Conservation (phyloP, 257 asterid species). For the Scutellaria barbata region DNA sequence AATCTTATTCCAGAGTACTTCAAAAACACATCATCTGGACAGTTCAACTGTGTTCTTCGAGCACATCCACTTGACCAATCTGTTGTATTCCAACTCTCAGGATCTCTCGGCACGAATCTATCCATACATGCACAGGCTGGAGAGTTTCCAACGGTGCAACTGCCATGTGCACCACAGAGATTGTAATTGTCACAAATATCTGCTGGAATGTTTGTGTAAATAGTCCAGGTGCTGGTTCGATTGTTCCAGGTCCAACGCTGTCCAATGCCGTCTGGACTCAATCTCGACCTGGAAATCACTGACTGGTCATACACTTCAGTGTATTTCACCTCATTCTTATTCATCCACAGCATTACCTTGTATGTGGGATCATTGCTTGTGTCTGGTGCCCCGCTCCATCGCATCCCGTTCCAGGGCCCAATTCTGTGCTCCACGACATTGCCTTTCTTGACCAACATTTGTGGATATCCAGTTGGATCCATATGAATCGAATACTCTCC, state of each 20-base stretch:
- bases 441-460: not conserved
- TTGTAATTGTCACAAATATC: constrained; percentile 49
- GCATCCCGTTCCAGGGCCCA: constrained; percentile 12
- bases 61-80: constrained; percentile 43
- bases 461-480: constrained; percentile 19
- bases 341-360: not conserved
- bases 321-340: not conserved
- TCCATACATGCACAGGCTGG: constrained; percentile 48
- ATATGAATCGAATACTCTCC: not conserved
- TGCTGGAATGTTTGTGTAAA: constrained; percentile 8
- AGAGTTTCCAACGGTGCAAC: constrained; percentile 36
- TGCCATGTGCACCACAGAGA: constrained; percentile 48
- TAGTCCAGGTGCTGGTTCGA: constrained; percentile 35
- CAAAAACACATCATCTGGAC: constrained; percentile 33
- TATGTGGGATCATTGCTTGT: constrained; percentile 4
- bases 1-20: constrained; percentile 35
- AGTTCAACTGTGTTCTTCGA: constrained; percentile 31
- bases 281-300: constrained; percentile 19
- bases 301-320: constrained; percentile 18
- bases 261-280: constrained; percentile 31
- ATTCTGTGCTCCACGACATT: not conserved
- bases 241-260: constrained; percentile 39
- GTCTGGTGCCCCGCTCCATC: constrained; percentile 4
- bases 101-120: constrained; percentile 40
- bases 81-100: constrained; percentile 11